Evolutionary conservation across 2,329 filamentous ascomycete species (phyloP), one percentile per base, ranked within the genome.

Genomic region (Cytospora mali): DNA sequence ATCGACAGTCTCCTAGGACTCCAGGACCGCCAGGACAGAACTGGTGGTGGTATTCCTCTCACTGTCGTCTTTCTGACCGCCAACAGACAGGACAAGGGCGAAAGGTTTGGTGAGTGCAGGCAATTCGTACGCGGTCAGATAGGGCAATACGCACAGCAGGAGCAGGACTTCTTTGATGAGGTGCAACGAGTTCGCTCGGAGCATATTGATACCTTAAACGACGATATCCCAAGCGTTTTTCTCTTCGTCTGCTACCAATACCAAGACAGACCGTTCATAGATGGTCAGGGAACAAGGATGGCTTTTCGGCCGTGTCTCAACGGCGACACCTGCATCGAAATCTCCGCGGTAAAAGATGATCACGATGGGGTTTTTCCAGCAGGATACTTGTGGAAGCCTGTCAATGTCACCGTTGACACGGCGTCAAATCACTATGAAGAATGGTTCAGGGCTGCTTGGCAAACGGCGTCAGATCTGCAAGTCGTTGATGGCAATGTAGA

Each of bases 361-460:
- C 28, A 46, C 11, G 46, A 25, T 1, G 57, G n/a, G 10, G 14
- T 2, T 4, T 52, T 11, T 23, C 42, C 28, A 31, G 49, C 11
- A 11, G 29, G 60, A 6, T 65, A 62, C 21, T 25, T 65, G 18
- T 55, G 53, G 51, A 56, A 59, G 60, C 53, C 55, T 3, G 5
- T 21, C n/a, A 16, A 28, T 11, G 52, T 49, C 48, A 10, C 14
- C n/a, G 3, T 6, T 9, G 3, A 27, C 23, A 57, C 48, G 14
- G 14, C 56, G 16, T 33, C 51, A 13, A 29, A 16, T 16, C 11
- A 28, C 3, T 62, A 65, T 14, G 28, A 59, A 31, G 23, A 21
- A 25, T 60, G 56, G 60, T 62, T 65, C 46, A 49, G 39, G 23
- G 56, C 52, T 13, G 25, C 62, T 4, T 55, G 56, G 60, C 55